These are phyloP conservation scores for Calendula officinalis DNA, from an alignment of 129 eudicot genomes.

Conservation along the genomic window DNA sequence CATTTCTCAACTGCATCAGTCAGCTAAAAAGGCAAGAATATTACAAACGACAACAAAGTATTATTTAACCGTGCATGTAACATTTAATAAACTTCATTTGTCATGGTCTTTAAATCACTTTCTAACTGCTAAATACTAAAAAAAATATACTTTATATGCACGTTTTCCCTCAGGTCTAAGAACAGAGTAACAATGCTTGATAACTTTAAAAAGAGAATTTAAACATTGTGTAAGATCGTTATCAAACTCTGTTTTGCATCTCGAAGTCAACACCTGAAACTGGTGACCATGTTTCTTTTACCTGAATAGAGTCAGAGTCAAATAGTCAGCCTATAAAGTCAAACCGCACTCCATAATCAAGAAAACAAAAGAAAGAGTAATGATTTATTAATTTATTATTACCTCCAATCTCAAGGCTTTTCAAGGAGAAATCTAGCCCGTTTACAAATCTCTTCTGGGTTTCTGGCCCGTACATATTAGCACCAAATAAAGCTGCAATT, in stretches of 20 bases:
- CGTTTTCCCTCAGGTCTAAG: slow-evolving; percentile 63
- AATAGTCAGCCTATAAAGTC: slow-evolving; percentile 17
- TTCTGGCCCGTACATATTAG: background rate
- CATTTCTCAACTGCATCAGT: slow-evolving; percentile 35
- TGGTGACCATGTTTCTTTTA: slow-evolving; percentile 27
- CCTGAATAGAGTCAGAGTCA: slow-evolving; percentile 22
- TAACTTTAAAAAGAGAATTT: slow-evolving; percentile 56
- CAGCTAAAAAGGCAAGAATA: slow-evolving; percentile 70
- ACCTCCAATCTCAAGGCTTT: slow-evolving; percentile 18
- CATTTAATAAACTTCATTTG: slow-evolving; percentile 12
- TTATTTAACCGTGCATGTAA: slow-evolving; percentile 63
- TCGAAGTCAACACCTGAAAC: slow-evolving; percentile 7
- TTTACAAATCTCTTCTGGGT: background rate
- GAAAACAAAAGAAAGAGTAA: background rate
- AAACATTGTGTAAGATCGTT: slow-evolving; percentile 6
- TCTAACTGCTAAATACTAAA: slow-evolving; percentile 1
- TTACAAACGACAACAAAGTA: slow-evolving; percentile 75
- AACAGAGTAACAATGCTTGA: slow-evolving; percentile 66
- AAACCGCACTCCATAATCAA: background rate
- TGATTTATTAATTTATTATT: background rate
- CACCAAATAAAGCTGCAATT: slow-evolving; percentile 11
- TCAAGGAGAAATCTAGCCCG: slow-evolving; percentile 1
- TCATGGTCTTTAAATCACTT: slow-evolving; percentile 8
- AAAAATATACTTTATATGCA: slow-evolving; percentile 33
- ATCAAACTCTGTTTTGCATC: slow-evolving; percentile 7